Base-by-base conservation (phyloP, 805 yeast genomes). In the Candida chauliodis region DNA sequence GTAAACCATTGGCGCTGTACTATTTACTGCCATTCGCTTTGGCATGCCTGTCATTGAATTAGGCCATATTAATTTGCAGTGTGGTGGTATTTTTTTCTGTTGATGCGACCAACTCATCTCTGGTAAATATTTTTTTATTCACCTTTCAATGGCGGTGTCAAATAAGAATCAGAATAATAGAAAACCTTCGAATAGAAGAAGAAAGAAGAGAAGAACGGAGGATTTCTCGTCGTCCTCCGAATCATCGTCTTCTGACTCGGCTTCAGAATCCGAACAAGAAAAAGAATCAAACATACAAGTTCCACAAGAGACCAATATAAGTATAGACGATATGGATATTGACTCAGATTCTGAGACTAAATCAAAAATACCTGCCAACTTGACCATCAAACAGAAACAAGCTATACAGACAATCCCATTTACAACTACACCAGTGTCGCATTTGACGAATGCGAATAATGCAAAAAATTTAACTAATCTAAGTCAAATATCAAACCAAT, bases 151-250 rank as follows among this genome's bases (percentile, higher is more conserved):
- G 43, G 39, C 43, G 10, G 35, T 40, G 10, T 3, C 32, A 34
- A 10, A 21, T 7, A 40, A 23, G 10, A 14, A 19, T 15, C 31
- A 19, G 19, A 27, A 29, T 9, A 27, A 20, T 3, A 39, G 35
- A 34, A 42, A 42, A 31, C 8, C 27, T 3, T 42, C 30, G 16
- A 48, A 44, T 46, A 70, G 85, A 50, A 75, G 85, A 45, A 70
- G 81, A 53, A 82, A 82, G 74, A 83, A 81, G 77, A 79, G 89
- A 76, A 82, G 90, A 79, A 83, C 91, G 0, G 87, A 81, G 36
- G 88, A 81, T 47, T 76, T 79, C 21, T 80, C 84, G 0, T 73
- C 75, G 13, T 68, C 68, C 30, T 71, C 78, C 2, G 71, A 66
- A 25, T 73, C 79, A 1, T 70, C 73, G 7, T 66, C 73, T 1